Percentiles rank a stretch among this genome's conserved stretches.
phyloP scores from a whole-genome alignment of 768 basidiomycete genomes.

The Phylloporus rhodoxanthus region DNA sequence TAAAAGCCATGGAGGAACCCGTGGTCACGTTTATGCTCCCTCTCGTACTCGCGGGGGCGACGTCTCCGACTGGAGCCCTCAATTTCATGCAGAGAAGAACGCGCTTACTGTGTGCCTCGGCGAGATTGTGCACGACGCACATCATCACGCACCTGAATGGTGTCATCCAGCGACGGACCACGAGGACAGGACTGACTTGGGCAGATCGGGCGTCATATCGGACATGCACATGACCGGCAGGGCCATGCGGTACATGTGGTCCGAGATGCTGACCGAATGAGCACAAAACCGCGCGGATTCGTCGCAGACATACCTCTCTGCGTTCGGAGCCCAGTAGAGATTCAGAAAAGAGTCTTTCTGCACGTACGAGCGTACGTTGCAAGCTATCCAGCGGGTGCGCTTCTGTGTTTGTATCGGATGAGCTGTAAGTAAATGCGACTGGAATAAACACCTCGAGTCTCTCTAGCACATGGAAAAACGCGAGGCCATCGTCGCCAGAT shows the following conservation, averaged over 20 bases:
- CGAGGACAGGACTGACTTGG: slow-evolving; percentile 48
- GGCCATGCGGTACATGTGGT: slow-evolving; percentile 98
- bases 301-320: slow-evolving; percentile 59
- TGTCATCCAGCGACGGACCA: background rate
- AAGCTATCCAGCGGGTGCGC: slow-evolving; percentile 90
- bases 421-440: background rate
- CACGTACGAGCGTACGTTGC: slow-evolving; percentile 36
- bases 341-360: slow-evolving; percentile 1
- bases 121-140: slow-evolving; percentile 89
- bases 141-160: slow-evolving; percentile 74
- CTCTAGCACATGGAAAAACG: slow-evolving; percentile 87
- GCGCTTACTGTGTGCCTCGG: slow-evolving; percentile 78
- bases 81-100: background rate
- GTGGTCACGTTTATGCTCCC: slow-evolving; percentile 37
- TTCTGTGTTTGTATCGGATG: slow-evolving; percentile 71
- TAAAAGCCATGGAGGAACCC: slow-evolving; percentile 67
- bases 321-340: slow-evolving; percentile 57
- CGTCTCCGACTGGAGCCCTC: slow-evolving; percentile 70
- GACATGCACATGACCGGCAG: slow-evolving; percentile 86
- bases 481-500: slow-evolving; percentile 70
- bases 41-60: slow-evolving; percentile 82
- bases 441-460: slow-evolving; percentile 64
- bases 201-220: slow-evolving; percentile 61
- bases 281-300: background rate
- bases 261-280: slow-evolving; percentile 60